A percentile compares a stretch with the other conserved stretches of the same genome.
These are phyloP conservation scores for Alternaria consortialis DNA, from an alignment of 2,329 filamentous ascomycete species.

Conservation along the genomic window DNA sequence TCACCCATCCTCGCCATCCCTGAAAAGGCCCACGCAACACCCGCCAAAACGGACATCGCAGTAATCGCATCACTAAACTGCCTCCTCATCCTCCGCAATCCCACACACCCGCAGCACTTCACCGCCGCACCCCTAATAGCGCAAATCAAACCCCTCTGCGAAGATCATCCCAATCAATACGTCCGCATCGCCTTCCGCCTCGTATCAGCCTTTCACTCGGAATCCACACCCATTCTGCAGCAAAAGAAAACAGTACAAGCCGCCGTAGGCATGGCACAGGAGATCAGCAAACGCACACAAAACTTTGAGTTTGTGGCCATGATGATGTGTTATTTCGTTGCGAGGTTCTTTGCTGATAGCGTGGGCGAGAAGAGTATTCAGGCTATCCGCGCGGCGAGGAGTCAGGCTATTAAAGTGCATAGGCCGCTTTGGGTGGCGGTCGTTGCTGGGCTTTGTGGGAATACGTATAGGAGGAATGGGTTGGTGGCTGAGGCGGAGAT, in stretches of 20 bases:
- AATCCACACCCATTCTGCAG: constrained; percentile 72
- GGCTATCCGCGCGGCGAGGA: constrained; percentile 50
- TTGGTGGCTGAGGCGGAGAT: constrained; percentile 36
- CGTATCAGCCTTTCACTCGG: constrained; percentile 70
- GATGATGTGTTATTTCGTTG: constrained; percentile 84
- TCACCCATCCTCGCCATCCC: constrained; percentile 67
- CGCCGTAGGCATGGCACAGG: constrained; percentile 64
- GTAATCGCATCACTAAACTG: constrained; percentile 60
- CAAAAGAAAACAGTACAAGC: constrained; percentile 80
- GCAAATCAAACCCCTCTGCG: constrained; percentile 72
- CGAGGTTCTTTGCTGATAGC: constrained; percentile 81
- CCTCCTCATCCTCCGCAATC: constrained; percentile 57
- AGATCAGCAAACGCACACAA: constrained; percentile 71
- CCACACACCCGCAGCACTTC: constrained; percentile 55
- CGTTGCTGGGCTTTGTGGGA: constrained; percentile 42
- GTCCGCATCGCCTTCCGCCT: constrained; percentile 81
- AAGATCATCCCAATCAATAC: constrained; percentile 74
- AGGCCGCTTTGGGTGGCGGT: constrained; percentile 45
- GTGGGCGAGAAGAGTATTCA: constrained; percentile 70
- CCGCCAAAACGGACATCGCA: constrained; percentile 52
- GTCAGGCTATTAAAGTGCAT: constrained; percentile 34
- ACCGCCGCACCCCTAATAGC: constrained; percentile 70
- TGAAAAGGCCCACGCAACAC: constrained; percentile 26
- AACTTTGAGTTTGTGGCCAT: constrained; percentile 87
- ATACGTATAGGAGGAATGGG: constrained; percentile 40